Base-by-base conservation (phyloP, 2,329 filamentous ascomycete species). In the Cyphellophora attinorum region DNA sequence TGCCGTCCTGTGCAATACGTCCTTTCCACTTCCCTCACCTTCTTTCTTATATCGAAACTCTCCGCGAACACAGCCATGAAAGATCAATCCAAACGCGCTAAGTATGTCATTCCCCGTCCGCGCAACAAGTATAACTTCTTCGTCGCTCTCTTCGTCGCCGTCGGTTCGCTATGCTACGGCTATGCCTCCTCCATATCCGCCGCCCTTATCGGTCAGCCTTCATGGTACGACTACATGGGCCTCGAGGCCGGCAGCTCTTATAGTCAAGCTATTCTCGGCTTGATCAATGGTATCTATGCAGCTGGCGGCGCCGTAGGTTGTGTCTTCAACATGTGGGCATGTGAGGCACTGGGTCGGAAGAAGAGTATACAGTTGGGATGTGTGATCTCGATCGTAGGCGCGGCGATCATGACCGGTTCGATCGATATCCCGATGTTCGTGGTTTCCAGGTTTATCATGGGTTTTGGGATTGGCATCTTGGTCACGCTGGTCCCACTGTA, bases 181-280 rank as follows among this genome's bases (percentile, higher is more conserved):
- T 46, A 44, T 27, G 42, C 42, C 14, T 40, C 40, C n/a, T 41
- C 43, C 3, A 44, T 46, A 19, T 43, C 42, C 21, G 43, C 40
- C 3, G 35, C 40, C 17, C 37, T 43, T 11, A 43, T 43, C 18
- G 41, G 41, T n/a, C 35, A 40, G 11, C 41, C 41, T 5, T 39
- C 35, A 16, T 41, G 37, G 35, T 29, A 35, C 12, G 11, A 32
- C 12, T 70, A 61, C 50, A 70, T 72, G 45, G 44, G 64, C 28
- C 57, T 71, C 17, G 34, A 35, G 19, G 37, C 34, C 13, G 30
- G 38, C 27, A 34, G 35, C 4, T 29, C 32, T 29, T 42, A 45
- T 1, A 66, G 66, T 0, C 55, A 60, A 5, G 60, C 59, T 5
- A 68, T 70, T 17, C 21, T 25, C 21, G 42, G 42, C n/a, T 38